These are phyloP conservation scores for Sporisorium sorghi DNA, from an alignment of 1,284 basidiomycete species.

Conservation along the genomic window DNA sequence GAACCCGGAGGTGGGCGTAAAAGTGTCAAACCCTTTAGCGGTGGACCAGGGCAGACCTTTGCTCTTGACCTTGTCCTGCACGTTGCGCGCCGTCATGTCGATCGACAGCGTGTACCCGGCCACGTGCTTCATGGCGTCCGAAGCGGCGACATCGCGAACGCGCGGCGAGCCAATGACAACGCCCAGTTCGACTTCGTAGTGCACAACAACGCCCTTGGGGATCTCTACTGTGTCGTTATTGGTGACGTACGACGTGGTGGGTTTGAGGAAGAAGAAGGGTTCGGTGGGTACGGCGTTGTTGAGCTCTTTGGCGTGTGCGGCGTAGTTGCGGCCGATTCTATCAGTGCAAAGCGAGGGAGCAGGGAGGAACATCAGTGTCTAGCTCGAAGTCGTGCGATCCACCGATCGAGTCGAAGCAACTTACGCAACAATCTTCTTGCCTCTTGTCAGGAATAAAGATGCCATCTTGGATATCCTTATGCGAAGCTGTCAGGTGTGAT, in stretches of 20 bases:
- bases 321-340: slow-evolving; percentile 71
- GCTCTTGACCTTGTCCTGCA: slow-evolving; percentile 92
- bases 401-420: slow-evolving; percentile 1
- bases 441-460: slow-evolving; percentile 37
- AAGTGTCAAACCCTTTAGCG: slow-evolving; percentile 90
- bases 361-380: neutral
- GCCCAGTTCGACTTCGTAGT: slow-evolving; percentile 97
- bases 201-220: slow-evolving; percentile 83
- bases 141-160: slow-evolving; percentile 82
- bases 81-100: slow-evolving; percentile 94
- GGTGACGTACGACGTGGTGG: slow-evolving; percentile 87
- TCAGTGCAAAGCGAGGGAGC: neutral
- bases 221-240: slow-evolving; percentile 84
- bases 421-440: slow-evolving; percentile 56
- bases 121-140: slow-evolving; percentile 80
- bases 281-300: slow-evolving; percentile 90
- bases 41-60: slow-evolving; percentile 93
- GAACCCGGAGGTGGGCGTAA: slow-evolving; percentile 81
- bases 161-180: slow-evolving; percentile 86
- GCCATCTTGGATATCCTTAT: slow-evolving; percentile 20
- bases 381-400: neutral
- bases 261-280: slow-evolving; percentile 98
- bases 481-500: neutral
- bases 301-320: slow-evolving; percentile 89
- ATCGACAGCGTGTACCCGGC: slow-evolving; percentile 94